Percentiles rank a stretch among this genome's conserved stretches.
Conservation (phyloP, 2,329 filamentous ascomycete species). For the Plenodomus tracheiphilus region DNA sequence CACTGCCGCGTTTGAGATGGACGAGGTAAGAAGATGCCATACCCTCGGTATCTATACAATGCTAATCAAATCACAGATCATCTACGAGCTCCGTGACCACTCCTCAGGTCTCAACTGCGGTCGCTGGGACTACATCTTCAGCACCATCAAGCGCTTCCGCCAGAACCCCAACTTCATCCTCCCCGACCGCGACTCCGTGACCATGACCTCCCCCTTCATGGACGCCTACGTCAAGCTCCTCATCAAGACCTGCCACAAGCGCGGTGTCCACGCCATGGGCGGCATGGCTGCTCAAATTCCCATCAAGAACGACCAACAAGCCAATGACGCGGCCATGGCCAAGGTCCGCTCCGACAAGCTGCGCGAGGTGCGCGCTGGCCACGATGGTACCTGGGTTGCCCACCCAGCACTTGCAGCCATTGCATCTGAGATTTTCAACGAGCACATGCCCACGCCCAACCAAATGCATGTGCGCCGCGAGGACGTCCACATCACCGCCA, state of each 20-base stretch:
- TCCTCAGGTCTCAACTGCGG: conserved; percentile 96
- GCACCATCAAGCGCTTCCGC: conserved; percentile 98
- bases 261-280: conserved; percentile 97
- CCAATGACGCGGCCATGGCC: conserved; percentile 94
- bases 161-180: conserved; percentile 91
- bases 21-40: conserved; percentile 61
- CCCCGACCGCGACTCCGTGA: conserved; percentile 86
- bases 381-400: conserved; percentile 97
- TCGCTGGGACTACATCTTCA: conserved; percentile 99
- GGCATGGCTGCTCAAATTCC: conserved; percentile 99
- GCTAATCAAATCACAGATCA: conserved; percentile 63
- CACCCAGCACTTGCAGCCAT: conserved; percentile 90
- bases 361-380: conserved; percentile 89
- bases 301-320: conserved; percentile 89
- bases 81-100: conserved; percentile 97
- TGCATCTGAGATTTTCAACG: conserved; percentile 92
- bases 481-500: conserved; percentile 81
- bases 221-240: conserved; percentile 94
- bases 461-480: conserved; percentile 90
- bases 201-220: conserved; percentile 99
- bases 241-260: conserved; percentile 96
- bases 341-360: conserved; percentile 93
- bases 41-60: neutral
- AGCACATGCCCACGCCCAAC: conserved; percentile 98
- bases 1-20: conserved; percentile 97